phyloP scores from a whole-genome alignment of 768 basidiomycete species.

The Leccinum sublutescens region DNA sequence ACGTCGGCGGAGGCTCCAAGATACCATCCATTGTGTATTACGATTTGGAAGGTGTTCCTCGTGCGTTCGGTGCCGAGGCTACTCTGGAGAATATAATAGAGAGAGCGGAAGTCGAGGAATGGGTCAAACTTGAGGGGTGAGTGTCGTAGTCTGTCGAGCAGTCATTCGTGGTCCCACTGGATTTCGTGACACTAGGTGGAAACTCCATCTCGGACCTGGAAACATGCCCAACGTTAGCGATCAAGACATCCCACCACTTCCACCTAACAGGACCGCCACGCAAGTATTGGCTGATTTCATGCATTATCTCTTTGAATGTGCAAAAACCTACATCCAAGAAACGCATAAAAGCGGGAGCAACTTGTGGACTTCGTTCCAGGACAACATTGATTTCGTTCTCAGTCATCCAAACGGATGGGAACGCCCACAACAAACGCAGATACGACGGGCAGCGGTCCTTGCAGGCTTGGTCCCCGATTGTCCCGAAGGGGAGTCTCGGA shows the following conservation, averaged over 20 bases:
- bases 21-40: constrained; percentile 52
- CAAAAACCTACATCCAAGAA: constrained; percentile 44
- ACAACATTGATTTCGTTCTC: constrained; percentile 44
- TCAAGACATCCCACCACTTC: constrained; percentile 41
- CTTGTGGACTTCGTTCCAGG: constrained; percentile 42
- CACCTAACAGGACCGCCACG: constrained; percentile 39
- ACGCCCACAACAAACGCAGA: too few relatives aligned
- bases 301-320: constrained; percentile 44
- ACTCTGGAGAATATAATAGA: constrained; percentile 36
- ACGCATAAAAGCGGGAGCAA: constrained; percentile 40
- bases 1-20: constrained; percentile 45
- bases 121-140: constrained; percentile 33
- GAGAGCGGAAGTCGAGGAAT: constrained; percentile 38
- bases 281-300: constrained; percentile 50
- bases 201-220: constrained; percentile 33
- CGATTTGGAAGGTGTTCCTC: constrained; percentile 37
- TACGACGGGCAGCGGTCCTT: too few relatives aligned
- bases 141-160: neutral
- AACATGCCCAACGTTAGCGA: constrained; percentile 25
- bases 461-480: too few relatives aligned
- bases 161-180: constrained; percentile 3
- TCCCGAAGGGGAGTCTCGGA: too few relatives aligned
- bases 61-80: constrained; percentile 48
- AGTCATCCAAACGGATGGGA: too few relatives aligned
- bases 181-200: constrained; percentile 30